Conservation (phyloP, 2,329 filamentous ascomycete species). For the Trichoderma sp. region DNA sequence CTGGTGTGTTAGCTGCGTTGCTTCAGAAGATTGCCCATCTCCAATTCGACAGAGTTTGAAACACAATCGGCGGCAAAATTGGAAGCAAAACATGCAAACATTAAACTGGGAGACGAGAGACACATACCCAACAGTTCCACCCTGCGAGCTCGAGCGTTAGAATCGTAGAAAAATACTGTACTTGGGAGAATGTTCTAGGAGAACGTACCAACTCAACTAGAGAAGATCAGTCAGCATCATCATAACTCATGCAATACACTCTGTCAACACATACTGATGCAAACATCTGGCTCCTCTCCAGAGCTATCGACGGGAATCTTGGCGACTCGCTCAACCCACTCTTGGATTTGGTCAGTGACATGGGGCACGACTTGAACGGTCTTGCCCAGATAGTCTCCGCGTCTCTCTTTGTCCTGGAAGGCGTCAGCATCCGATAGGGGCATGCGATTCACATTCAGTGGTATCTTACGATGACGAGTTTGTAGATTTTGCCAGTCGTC, state of each 20-base stretch:
- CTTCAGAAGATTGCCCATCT: not conserved
- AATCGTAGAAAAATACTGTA: not conserved
- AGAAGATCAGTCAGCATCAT: conserved; percentile 28
- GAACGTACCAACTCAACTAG: conserved; percentile 41
- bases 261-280: conserved; percentile 66
- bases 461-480: conserved; percentile 76
- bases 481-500: conserved; percentile 95
- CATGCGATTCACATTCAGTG: conserved; percentile 33
- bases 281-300: conserved; percentile 81
- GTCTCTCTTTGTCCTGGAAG: conserved; percentile 24
- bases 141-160: conserved; percentile 37
- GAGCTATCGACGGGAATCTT: conserved; percentile 85
- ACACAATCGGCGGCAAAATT: too few relatives aligned
- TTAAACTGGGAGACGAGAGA: too few relatives aligned
- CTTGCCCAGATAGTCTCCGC: conserved; percentile 79
- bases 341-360: conserved; percentile 86
- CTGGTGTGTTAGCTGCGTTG: not conserved
- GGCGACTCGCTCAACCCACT: conserved; percentile 87
- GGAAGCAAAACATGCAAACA: not conserved
- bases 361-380: conserved; percentile 93
- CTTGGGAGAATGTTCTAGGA: not conserved
- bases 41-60: not conserved
- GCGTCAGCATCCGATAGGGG: not conserved
- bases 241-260: too few relatives aligned
- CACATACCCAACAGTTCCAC: conserved; percentile 59